These are phyloP conservation scores for Cladosporium sp. DNA, from an alignment of 2,329 filamentous ascomycete genomes.

Conservation along the genomic window DNA sequence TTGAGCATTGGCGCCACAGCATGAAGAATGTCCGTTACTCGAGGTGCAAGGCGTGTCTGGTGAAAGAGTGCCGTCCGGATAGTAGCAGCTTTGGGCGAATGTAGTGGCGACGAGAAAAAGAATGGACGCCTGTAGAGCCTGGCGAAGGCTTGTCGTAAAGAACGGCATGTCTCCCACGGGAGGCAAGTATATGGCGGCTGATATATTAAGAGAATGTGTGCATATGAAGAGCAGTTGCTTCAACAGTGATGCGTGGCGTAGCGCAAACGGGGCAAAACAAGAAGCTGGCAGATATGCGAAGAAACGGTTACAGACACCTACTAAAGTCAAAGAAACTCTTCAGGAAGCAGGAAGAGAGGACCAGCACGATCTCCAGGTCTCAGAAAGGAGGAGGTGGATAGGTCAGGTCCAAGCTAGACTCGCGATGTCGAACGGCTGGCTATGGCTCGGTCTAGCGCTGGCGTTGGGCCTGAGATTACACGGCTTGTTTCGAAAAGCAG, in stretches of 20 bases:
- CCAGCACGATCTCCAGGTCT: neutral
- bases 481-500: slow-evolving; percentile 3
- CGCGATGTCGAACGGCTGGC: neutral
- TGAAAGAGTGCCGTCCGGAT: slow-evolving; percentile 11
- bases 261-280: neutral
- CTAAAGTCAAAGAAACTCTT: neutral
- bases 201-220: neutral
- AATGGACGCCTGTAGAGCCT: slow-evolving; percentile 11
- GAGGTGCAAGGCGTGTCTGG: slow-evolving; percentile 8
- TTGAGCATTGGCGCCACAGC: slow-evolving; percentile 26
- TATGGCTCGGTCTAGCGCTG: neutral
- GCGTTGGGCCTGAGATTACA: slow-evolving; percentile 1
- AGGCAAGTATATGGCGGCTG: neutral
- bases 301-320: neutral
- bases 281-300: neutral
- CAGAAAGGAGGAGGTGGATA: slow-evolving; percentile 6
- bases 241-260: neutral
- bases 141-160: slow-evolving; percentile 12
- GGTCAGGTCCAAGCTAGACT: neutral
- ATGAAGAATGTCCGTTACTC: slow-evolving; percentile 16
- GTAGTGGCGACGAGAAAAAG: slow-evolving; percentile 5
- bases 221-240: neutral
- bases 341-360: neutral
- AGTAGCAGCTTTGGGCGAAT: slow-evolving; percentile 12
- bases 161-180: slow-evolving; percentile 6